Evolutionary conservation across 2,329 filamentous ascomycete species (phyloP).

Genomic region (Botrytis fragariae): DNA sequence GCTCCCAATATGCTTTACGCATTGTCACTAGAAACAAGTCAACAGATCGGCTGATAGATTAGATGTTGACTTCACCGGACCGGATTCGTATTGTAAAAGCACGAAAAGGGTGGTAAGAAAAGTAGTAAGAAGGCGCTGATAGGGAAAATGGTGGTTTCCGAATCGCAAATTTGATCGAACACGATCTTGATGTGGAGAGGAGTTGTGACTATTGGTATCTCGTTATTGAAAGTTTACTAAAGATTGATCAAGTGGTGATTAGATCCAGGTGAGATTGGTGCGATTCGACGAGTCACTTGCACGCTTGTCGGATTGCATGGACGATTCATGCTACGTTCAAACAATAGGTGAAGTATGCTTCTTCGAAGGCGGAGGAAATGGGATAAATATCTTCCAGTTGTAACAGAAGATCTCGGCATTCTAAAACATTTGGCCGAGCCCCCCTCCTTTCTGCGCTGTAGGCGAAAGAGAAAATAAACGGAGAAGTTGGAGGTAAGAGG

Average conservation of each 20-base stretch:
- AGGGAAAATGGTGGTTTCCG: not conserved
- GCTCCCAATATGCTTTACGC: not conserved
- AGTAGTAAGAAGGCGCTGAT: not conserved
- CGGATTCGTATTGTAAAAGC: not conserved
- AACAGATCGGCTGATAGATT: slow-evolving; percentile 11
- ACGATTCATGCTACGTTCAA: not conserved
- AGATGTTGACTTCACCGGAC: not conserved
- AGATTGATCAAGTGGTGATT: not conserved
- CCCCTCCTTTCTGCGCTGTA: slow-evolving; percentile 20
- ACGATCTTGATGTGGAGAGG: not conserved
- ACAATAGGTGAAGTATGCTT: not conserved
- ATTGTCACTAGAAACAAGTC: slow-evolving; percentile 9
- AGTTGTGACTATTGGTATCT: not conserved
- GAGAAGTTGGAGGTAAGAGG: not conserved
- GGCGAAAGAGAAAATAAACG: not conserved
- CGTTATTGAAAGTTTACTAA: not conserved
- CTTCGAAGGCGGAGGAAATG: slow-evolving; percentile 1
- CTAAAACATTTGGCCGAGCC: slow-evolving; percentile 24
- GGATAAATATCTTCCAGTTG: slow-evolving; percentile 18
- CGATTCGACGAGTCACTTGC: not conserved
- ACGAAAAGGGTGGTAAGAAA: not conserved
- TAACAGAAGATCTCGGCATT: slow-evolving; percentile 15
- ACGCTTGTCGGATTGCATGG: not conserved
- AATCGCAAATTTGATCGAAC: not conserved
- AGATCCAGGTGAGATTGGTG: slow-evolving; percentile 6